Percentiles rank a stretch among this genome's conserved stretches.
Conservation (phyloP, 2,329 filamentous ascomycete species). For the Aspergillus clavatus region DNA sequence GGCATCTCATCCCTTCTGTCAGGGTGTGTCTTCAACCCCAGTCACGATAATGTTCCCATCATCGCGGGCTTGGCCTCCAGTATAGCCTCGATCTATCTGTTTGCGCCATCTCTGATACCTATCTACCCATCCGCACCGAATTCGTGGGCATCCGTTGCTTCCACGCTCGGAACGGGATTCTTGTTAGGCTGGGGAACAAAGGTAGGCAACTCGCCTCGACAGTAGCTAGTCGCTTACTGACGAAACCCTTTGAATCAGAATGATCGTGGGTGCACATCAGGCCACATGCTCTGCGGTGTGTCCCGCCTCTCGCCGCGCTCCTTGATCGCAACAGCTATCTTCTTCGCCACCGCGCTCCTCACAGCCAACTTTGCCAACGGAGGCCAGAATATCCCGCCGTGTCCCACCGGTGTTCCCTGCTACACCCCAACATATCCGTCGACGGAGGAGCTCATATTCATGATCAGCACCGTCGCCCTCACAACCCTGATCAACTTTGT, state of each 20-base stretch:
- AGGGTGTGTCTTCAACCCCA: slow-evolving; percentile 38
- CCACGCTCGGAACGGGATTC: slow-evolving; percentile 40
- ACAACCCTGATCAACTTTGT: slow-evolving; percentile 30
- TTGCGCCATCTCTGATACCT: slow-evolving; percentile 45
- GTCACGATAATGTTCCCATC: slow-evolving; percentile 41
- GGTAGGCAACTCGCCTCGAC: slow-evolving; percentile 28
- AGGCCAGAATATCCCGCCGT: slow-evolving; percentile 38
- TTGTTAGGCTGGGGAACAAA: slow-evolving; percentile 51
- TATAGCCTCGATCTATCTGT: slow-evolving; percentile 36
- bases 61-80: slow-evolving; percentile 46
- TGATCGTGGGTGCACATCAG: slow-evolving; percentile 50
- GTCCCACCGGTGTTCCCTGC: slow-evolving; percentile 39
- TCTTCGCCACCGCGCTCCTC: slow-evolving; percentile 43
- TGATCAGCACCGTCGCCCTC: slow-evolving; percentile 29
- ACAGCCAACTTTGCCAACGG: slow-evolving; percentile 36
- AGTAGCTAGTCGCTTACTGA: neutral
- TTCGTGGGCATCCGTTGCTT: slow-evolving; percentile 32
- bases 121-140: slow-evolving; percentile 36
- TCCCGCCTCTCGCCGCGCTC: slow-evolving; percentile 48
- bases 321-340: slow-evolving; percentile 42
- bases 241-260: slow-evolving; percentile 26
- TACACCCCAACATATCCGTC: slow-evolving; percentile 45
- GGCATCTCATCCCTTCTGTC: slow-evolving; percentile 48
- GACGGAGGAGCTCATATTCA: slow-evolving; percentile 29
- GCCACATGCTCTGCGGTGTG: slow-evolving; percentile 53